phyloP scores from a whole-genome alignment of 352 stramenopile species.

The Pythium angustatum region DNA sequence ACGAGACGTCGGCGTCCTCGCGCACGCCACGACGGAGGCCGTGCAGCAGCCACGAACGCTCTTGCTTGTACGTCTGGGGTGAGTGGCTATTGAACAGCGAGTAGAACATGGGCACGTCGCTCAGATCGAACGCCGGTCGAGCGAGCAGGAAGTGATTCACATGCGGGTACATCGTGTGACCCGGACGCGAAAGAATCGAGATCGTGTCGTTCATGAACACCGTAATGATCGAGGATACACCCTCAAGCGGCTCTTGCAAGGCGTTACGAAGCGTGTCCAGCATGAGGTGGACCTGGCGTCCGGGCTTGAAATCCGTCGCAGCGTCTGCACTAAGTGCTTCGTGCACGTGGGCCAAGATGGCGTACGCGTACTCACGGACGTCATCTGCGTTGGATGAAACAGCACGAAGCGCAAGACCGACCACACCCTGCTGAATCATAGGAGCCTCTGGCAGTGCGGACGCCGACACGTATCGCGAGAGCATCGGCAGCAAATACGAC shows the following conservation, averaged over 20 bases:
- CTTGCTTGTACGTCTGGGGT: conserved; percentile 72
- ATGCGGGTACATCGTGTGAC: conserved; percentile 73
- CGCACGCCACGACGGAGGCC: conserved; percentile 67
- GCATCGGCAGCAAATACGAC: conserved; percentile 73
- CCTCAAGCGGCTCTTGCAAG: conserved; percentile 46
- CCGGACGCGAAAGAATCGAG: conserved; percentile 62
- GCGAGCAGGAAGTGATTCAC: conserved; percentile 86
- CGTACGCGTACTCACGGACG: conserved; percentile 69
- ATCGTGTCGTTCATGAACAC: conserved; percentile 84
- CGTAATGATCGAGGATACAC: conserved; percentile 73
- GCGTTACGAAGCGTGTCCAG: conserved; percentile 79
- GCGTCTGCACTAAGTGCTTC: conserved; percentile 63
- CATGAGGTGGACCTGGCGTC: conserved; percentile 75
- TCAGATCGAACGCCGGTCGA: conserved; percentile 73
- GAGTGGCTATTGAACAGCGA: conserved; percentile 82
- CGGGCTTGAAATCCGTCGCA: conserved; percentile 63
- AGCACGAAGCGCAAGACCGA: conserved; percentile 69
- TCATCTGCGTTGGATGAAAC: conserved; percentile 60
- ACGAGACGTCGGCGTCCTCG: conserved; percentile 58
- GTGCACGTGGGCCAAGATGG: conserved; percentile 74
- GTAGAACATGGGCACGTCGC: conserved; percentile 89
- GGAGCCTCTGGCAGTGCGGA: conserved; percentile 57
- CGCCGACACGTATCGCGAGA: conserved; percentile 74
- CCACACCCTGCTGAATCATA: conserved; percentile 69
- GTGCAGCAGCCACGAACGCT: conserved; percentile 84